phyloP scores from a whole-genome alignment of 2,329 filamentous ascomycete genomes.

The Fusarium odoratissimum region DNA sequence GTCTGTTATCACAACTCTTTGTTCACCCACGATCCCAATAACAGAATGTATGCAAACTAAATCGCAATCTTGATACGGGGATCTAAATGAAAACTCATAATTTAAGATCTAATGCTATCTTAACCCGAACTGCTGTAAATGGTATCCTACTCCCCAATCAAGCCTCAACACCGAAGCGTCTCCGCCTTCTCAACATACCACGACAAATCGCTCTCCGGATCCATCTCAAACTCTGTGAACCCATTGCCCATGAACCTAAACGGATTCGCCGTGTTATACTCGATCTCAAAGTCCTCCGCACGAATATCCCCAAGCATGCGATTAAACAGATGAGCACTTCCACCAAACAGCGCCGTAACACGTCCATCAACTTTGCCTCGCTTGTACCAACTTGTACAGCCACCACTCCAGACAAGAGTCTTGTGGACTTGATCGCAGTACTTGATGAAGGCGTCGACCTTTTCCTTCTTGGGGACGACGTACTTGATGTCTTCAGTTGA shows the following conservation, averaged over 20 bases:
- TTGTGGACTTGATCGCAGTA: slow-evolving; percentile 39
- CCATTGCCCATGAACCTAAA: slow-evolving; percentile 41
- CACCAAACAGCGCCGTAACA: slow-evolving; percentile 38
- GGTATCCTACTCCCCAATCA: neutral
- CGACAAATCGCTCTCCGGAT: slow-evolving; percentile 33
- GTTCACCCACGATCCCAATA: rapidly evolving
- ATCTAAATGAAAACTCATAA: neutral
- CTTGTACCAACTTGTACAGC: slow-evolving; percentile 40
- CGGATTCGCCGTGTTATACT: slow-evolving; percentile 32
- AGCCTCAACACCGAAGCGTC: slow-evolving; percentile 2
- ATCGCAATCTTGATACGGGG: rapidly evolving
- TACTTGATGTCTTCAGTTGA: slow-evolving; percentile 39
- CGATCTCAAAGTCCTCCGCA: slow-evolving; percentile 38
- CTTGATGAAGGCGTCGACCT: slow-evolving; percentile 39
- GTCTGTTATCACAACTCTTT: no score
- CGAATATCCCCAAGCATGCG: slow-evolving; percentile 38
- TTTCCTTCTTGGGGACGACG: slow-evolving; percentile 36
- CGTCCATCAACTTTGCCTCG: slow-evolving; percentile 28
- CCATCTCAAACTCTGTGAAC: slow-evolving; percentile 41
- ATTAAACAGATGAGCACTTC: slow-evolving; percentile 38
- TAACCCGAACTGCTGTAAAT: neutral
- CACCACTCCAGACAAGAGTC: slow-evolving; percentile 39
- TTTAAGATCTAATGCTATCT: neutral
- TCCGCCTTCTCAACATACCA: slow-evolving; percentile 43
- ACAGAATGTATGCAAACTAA: no score